Conservation (phyloP, 371 early-diverging fungal genomes). For the Umbelopsis sp. region DNA sequence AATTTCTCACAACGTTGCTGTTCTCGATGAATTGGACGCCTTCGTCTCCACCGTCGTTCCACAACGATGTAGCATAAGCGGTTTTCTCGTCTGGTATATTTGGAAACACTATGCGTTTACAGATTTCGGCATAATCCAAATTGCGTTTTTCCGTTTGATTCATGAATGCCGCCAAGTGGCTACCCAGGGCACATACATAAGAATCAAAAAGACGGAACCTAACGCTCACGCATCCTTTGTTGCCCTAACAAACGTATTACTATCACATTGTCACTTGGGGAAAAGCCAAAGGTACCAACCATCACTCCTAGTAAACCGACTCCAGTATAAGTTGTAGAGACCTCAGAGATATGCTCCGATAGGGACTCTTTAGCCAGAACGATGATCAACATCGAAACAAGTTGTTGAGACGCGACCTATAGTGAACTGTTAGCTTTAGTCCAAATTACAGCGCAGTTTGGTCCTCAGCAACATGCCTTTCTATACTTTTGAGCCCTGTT, state of each 20-base stretch:
- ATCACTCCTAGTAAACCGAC: conserved; percentile 84
- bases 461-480: conserved; percentile 39
- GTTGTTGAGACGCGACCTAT: conserved; percentile 72
- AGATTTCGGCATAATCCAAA: conserved; percentile 85
- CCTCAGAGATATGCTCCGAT: conserved; percentile 57
- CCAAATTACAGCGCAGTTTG: neutral
- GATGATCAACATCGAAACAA: conserved; percentile 87
- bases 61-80: conserved; percentile 39
- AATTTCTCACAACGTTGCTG: conserved; percentile 32
- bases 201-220: conserved; percentile 80
- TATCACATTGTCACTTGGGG: neutral
- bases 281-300: conserved; percentile 40
- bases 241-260: conserved; percentile 62
- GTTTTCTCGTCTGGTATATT: conserved; percentile 30
- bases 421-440: conserved; percentile 9
- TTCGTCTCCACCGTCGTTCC: conserved; percentile 55
- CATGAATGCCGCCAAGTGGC: conserved; percentile 89
- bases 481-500: conserved; percentile 48
- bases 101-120: conserved; percentile 71
- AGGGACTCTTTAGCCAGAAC: conserved; percentile 70
- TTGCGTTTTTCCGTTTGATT: conserved; percentile 82
- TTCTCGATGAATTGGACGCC: conserved; percentile 45
- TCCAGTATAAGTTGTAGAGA: conserved; percentile 65
- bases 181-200: conserved; percentile 84
- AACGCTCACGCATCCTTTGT: conserved; percentile 92